Base-by-base conservation (phyloP, 2,329 filamentous ascomycete species). In the Xylaria hypoxylon region DNA sequence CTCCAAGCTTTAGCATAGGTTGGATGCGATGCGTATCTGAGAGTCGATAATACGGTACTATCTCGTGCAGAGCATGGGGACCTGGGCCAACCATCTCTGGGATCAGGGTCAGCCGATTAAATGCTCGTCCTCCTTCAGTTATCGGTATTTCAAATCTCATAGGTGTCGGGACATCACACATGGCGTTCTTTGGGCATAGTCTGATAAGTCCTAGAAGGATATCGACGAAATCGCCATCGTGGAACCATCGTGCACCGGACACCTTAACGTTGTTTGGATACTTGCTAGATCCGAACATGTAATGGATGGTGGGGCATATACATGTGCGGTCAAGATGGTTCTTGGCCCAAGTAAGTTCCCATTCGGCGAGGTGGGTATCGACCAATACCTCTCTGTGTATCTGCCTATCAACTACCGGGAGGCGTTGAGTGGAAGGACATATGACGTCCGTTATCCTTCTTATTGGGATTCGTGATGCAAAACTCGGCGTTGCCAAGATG, bases 381-480 rank as follows among this genome's bases (percentile, higher is more conserved):
- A 11, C 0, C 7, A 38, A 15, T 11, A 38, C 15, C 13, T 59
- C 42, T 22, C 5, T 28, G 13, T 48, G 4, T 3, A 33, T 5
- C 11, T 33, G 28, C 26, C 26, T 3, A 15, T 33, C 3, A 2
- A 40, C 2, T 1, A 26, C 11, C 1, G 51, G 51, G n/a, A 40
- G 6, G 17, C 40, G n/a, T 4, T 5, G 19, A 6, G 19, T n/a
- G 24, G 2, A 11, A 26, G 38, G 53, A 17, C 55, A 59, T 5
- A 59, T 59, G 31, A 59, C 56, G 7, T 59, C 56, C 4, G 56
- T 59, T 5, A 59, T 38, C 1, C 56, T 44, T 11, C 48, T 2
- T 11, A 28, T 13, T 2, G 56, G 56, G 44, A 59, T 48, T 5
- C 56, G 26, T 2, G 56, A 59, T 2, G 56, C 6, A 15, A 59